A percentile compares a stretch with the other conserved stretches of the same genome.
phyloP scores from a whole-genome alignment of 2,329 filamentous ascomycete species.

The Erysiphe pulchra region DNA sequence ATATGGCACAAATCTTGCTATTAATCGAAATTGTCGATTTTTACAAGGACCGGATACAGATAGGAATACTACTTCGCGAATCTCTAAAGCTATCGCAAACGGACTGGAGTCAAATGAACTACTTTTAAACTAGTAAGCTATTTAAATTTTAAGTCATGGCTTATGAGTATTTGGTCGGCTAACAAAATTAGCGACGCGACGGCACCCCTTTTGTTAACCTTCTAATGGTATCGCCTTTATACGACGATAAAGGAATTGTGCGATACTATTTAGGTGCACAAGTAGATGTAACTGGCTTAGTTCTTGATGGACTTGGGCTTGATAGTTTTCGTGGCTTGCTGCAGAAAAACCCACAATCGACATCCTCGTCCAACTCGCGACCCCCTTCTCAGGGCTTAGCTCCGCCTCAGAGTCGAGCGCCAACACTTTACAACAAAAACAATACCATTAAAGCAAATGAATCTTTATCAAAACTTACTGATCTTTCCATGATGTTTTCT shows the following conservation, averaged over 20 bases:
- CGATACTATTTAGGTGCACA: slow-evolving; percentile 40
- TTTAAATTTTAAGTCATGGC: not conserved
- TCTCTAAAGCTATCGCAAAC: slow-evolving; percentile 31
- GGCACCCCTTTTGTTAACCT: slow-evolving; percentile 41
- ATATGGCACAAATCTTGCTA: slow-evolving; percentile 43
- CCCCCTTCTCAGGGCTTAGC: too few relatives aligned
- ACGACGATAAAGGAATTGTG: slow-evolving; percentile 31
- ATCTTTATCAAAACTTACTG: slow-evolving; percentile 32
- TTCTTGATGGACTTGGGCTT: slow-evolving; percentile 31
- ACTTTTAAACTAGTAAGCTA: slow-evolving; percentile 34
- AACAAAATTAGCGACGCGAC: slow-evolving; percentile 21
- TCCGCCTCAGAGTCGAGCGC: not conserved
- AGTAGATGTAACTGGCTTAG: slow-evolving; percentile 32
- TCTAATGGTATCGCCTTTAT: slow-evolving; percentile 33
- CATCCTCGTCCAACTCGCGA: not conserved
- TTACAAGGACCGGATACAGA: slow-evolving; percentile 49
- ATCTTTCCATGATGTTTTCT: slow-evolving; percentile 43
- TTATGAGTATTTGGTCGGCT: not conserved
- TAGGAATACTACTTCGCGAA: slow-evolving; percentile 27
- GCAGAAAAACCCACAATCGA: slow-evolving; percentile 8
- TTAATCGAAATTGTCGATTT: slow-evolving; percentile 54
- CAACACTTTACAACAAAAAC: not conserved
- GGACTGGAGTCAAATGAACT: slow-evolving; percentile 47
- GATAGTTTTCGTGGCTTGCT: slow-evolving; percentile 25
- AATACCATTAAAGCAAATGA: slow-evolving; percentile 3